phyloP scores from a whole-genome alignment of 495 filamentous ascomycete genomes.

The Talaromyces stipitatus region DNA sequence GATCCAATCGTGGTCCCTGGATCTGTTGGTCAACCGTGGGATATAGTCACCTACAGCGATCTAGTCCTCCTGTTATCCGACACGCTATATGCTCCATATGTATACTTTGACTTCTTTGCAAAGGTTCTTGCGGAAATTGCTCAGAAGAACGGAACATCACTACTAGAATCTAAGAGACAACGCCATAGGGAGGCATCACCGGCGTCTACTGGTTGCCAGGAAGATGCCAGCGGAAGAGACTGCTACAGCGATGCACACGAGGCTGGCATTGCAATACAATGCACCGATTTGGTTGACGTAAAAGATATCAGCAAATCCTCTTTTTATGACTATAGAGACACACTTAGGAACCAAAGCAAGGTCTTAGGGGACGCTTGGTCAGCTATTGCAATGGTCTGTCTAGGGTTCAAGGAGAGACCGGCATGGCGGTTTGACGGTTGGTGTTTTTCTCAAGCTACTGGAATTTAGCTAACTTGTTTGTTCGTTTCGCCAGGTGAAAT shows the following conservation, averaged over 20 bases:
- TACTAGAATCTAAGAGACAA: not conserved
- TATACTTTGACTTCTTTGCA: not conserved
- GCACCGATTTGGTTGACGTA: not conserved
- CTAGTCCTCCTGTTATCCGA: not conserved
- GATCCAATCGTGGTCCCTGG: not conserved
- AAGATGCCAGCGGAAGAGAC: not conserved
- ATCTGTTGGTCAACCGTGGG: not conserved
- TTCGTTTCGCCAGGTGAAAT: not conserved
- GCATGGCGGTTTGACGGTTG: not conserved
- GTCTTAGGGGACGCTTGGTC: not conserved
- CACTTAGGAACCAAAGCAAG: not conserved
- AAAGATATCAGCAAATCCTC: not conserved
- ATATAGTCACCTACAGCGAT: slow-evolving; percentile 5
- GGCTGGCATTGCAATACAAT: not conserved
- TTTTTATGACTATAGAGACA: not conserved
- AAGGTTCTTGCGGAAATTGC: not conserved
- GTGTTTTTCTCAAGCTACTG: not conserved
- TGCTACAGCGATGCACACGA: not conserved
- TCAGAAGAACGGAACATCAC: not conserved
- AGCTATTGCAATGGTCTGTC: not conserved
- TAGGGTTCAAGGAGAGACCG: not conserved
- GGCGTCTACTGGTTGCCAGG: not conserved
- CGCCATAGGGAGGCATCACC: not conserved
- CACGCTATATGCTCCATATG: not conserved
- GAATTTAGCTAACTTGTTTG: not conserved